phyloP scores from a whole-genome alignment of 2,329 filamentous ascomycete genomes.

The Huntiella moniliformis region DNA sequence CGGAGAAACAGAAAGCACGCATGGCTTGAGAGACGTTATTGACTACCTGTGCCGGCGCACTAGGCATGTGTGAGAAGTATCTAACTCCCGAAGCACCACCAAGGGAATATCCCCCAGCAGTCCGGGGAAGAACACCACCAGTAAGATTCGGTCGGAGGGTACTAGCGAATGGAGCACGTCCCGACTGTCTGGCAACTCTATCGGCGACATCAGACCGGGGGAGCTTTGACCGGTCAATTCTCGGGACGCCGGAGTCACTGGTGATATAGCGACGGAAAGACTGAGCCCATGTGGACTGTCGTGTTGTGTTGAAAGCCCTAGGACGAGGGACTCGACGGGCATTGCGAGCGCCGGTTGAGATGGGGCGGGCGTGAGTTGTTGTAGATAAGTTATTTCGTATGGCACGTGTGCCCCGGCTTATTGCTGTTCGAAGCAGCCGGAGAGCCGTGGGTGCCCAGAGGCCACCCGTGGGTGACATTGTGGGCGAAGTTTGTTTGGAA shows the following conservation, averaged over 20 bases:
- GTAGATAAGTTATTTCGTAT: constrained; percentile 31
- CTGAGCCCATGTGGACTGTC: constrained; percentile 6
- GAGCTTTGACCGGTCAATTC: constrained; percentile 11
- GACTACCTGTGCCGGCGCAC: constrained; percentile 72
- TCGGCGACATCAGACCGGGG: constrained; percentile 10
- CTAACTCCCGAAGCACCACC: constrained; percentile 38
- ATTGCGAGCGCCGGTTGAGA: constrained; percentile 29
- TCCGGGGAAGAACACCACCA: constrained; percentile 65
- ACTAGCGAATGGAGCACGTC: constrained; percentile 69
- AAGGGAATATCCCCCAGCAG: constrained; percentile 72
- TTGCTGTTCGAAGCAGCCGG: constrained; percentile 33
- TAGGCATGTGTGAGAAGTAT: constrained; percentile 79
- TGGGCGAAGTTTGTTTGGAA: constrained; percentile 12
- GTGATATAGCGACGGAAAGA: constrained; percentile 10
- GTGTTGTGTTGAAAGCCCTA: constrained; percentile 8
- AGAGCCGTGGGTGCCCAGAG: constrained; percentile 35
- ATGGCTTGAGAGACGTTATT: constrained; percentile 91
- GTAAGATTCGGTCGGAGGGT: constrained; percentile 84
- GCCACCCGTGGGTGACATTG: constrained; percentile 37
- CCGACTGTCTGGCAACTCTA: constrained; percentile 25
- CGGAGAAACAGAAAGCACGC: constrained; percentile 79
- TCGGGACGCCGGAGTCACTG: constrained; percentile 9
- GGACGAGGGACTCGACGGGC: constrained; percentile 22
- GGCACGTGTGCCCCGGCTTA: constrained; percentile 30
- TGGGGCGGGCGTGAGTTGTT: constrained; percentile 23